phyloP scores from a whole-genome alignment of 768 basidiomycete species.

The Hygrophorus pudorinus region DNA sequence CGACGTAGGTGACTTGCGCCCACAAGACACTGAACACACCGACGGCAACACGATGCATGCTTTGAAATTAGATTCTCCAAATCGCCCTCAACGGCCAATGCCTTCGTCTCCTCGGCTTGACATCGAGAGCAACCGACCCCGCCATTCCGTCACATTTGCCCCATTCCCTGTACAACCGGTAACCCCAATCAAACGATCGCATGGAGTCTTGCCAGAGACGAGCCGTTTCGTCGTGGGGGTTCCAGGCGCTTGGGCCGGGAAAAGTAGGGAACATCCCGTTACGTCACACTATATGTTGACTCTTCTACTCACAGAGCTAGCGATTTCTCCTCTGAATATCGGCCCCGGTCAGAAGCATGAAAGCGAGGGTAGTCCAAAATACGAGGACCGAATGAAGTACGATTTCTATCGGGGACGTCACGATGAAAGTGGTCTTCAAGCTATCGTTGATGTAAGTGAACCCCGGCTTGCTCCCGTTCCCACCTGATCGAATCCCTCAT shows the following conservation, averaged over 20 bases:
- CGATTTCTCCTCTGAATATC: no score
- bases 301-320: no score
- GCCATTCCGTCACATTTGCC: constrained; percentile 8
- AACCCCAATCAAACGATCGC: not conserved
- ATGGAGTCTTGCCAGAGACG: not conserved
- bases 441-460: constrained; percentile 34
- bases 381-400: constrained; percentile 5
- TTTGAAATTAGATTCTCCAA: constrained; percentile 2
- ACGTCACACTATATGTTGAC: no score
- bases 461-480: not conserved
- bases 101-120: no score
- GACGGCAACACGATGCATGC: not conserved
- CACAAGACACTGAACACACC: no score
- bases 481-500: not conserved
- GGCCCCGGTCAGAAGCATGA: no score
- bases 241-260: no score
- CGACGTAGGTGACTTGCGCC: not conserved
- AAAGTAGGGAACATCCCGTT: no score
- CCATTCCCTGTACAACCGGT: constrained; percentile 5
- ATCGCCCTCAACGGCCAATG: not conserved
- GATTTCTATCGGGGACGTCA: not conserved
- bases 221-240: not conserved
- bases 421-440: constrained; percentile 8
- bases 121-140: not conserved
- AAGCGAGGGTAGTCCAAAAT: not conserved